Evolutionary conservation across 176 grass and related monocot species (phyloP), one percentile per base, ranked within the genome.

Genomic region (Musa troglodytarum): DNA sequence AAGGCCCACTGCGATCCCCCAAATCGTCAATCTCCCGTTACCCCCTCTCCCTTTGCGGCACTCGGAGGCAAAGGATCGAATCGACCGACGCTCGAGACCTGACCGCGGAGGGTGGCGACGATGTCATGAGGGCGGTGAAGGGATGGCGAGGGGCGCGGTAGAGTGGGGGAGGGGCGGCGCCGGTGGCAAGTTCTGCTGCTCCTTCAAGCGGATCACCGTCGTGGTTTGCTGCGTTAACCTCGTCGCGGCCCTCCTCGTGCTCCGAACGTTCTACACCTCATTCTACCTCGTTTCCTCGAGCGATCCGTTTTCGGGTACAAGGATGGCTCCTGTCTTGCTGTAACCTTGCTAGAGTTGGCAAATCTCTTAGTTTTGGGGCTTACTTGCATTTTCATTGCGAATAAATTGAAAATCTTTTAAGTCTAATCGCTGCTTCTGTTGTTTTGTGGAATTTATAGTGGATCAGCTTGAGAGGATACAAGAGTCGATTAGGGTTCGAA

Each of bases 401-500:
- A 55, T 49, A 76, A 43, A 43, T 43, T 43, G 34, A 43, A 43
- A 43, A 43, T 43, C 34, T 43, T 43, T 43, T 43, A 1, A 8
- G 29, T 54, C 13, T 10, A 73, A 24, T 82, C 73, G 71, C 62
- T 26, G 20, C 59, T 1, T 54, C 77, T 24, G 77, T 1, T 62
- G 67, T 9, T 84, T 76, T 59, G 82, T 75, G 68, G 68, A 73
- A 75, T 89, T 87, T 70, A 75, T 89, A 78, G 89, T 92, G 75
- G 86, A 90, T 77, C 94, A 93, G 78, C 87, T 93, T 91, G 79
- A 69, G 78, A 83, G 80, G 56, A 83, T 88, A 25, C 81, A 91
- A 78, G 94, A 98, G 69, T 87, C 88, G 63, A 98, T 87, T 87
- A 90, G 84, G 82, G 82, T 91, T 87, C 88, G 94, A 15, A 83